These are phyloP conservation scores for Tricholoma hemisulphureum DNA, from an alignment of 768 basidiomycete genomes.

Conservation along the genomic window DNA sequence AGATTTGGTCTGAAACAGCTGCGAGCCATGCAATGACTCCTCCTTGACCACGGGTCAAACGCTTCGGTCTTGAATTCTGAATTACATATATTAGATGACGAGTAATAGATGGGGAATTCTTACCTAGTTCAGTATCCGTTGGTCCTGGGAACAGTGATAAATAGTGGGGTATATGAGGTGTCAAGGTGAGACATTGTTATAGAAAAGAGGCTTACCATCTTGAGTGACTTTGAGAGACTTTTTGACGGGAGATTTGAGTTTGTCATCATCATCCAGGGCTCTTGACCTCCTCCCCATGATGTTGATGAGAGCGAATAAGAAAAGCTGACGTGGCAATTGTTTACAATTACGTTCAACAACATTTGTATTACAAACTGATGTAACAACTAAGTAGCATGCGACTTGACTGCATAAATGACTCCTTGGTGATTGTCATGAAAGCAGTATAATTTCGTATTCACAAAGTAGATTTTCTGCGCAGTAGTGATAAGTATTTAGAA, in stretches of 20 bases:
- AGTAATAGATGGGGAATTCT: not conserved
- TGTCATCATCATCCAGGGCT: not conserved
- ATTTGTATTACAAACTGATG: not conserved
- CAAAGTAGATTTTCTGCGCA: not conserved
- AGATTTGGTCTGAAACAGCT: not conserved
- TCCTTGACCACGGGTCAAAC: not conserved
- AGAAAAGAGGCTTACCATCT: not conserved
- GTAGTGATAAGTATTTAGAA: not conserved
- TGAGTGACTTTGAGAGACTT: not conserved
- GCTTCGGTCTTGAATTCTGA: not conserved
- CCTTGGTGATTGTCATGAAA: not conserved
- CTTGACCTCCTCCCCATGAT: not conserved
- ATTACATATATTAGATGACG: not conserved
- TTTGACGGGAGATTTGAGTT: not conserved
- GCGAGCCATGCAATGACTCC: not conserved
- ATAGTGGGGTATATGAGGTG: not conserved
- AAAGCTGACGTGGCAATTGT: not conserved
- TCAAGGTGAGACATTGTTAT: not conserved
- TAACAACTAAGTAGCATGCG: not conserved
- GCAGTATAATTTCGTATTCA: not conserved
- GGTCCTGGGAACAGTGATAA: not conserved
- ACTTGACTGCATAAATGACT: not conserved
- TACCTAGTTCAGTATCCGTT: not conserved
- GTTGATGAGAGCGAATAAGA: not conserved
- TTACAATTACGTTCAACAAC: not conserved